Evolutionary conservation across 371 early-diverging fungal genomes (phyloP).

Genomic region (Mucor saturninus): DNA sequence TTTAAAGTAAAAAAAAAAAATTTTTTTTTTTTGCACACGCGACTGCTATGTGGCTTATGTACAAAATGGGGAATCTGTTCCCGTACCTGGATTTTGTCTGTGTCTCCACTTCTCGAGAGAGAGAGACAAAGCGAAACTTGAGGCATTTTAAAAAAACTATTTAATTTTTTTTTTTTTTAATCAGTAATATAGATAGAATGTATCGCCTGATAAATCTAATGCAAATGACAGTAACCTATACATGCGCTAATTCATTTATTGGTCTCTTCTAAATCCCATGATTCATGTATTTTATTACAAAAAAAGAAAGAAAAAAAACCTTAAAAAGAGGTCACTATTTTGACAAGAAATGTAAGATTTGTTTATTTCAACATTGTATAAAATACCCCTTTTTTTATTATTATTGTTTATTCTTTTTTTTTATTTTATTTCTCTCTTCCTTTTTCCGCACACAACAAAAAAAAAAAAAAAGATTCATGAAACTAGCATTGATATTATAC

Average conservation of each 20-base stretch:
- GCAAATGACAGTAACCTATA: not conserved
- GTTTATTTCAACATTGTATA: not conserved
- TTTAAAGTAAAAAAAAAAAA: conserved; percentile 14
- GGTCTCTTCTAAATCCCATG: not conserved
- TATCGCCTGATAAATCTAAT: not conserved
- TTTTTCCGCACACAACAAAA: not conserved
- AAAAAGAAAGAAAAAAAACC: not conserved
- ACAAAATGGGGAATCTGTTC: not conserved
- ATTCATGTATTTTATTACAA: not conserved
- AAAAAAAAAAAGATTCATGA: not conserved
- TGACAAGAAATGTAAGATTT: conserved; percentile 20
- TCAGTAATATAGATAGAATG: not conserved
- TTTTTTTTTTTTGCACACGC: conserved; percentile 2
- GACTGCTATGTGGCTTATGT: conserved; percentile 10
- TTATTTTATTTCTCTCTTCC: not conserved
- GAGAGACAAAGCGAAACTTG: not conserved
- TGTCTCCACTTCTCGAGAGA: no score
- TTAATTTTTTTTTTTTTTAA: no score
- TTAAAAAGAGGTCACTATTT: conserved; percentile 17
- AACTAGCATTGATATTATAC: conserved; percentile 6
- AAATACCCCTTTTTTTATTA: not conserved
- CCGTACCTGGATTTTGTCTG: conserved; percentile 3
- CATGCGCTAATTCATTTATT: not conserved
- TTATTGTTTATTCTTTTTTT: conserved; percentile 2
- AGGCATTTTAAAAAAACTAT: not conserved